Conservation (phyloP, 306 rosid genomes). For the Herpetospermum pedunculosum region DNA sequence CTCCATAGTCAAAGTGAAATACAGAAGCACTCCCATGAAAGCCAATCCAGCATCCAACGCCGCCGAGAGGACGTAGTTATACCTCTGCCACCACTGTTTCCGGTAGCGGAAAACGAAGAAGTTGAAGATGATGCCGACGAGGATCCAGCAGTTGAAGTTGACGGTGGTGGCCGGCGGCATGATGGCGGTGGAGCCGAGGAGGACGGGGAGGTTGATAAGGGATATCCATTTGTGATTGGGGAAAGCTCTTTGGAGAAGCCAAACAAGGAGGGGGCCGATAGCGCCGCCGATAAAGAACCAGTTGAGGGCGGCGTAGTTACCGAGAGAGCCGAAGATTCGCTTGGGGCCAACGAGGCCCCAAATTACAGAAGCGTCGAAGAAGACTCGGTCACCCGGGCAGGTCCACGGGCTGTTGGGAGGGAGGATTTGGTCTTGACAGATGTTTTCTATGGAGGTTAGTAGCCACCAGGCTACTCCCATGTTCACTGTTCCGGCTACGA, state of each 20-base stretch:
- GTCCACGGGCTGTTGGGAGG: conserved; percentile 25
- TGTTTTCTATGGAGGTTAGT: conserved; percentile 10
- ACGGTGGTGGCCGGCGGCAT: conserved; percentile 31
- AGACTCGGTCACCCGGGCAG: conserved; percentile 19
- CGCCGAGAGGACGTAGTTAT: conserved; percentile 29
- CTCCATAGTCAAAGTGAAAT: conserved; percentile 20
- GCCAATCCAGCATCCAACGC: conserved; percentile 33
- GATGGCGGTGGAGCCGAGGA: conserved; percentile 14
- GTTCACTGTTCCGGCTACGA: conserved; percentile 20
- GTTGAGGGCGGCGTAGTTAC: conserved; percentile 20
- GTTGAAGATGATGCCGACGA: conserved; percentile 16
- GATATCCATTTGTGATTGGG: conserved; percentile 19
- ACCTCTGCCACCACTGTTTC: conserved; percentile 28
- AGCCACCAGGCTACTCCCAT: conserved; percentile 26
- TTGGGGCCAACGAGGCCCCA: conserved; percentile 29
- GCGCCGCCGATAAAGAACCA: conserved; percentile 24
- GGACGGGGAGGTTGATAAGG: conserved; percentile 25
- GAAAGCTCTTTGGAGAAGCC: conserved; percentile 20
- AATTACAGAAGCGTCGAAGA: conserved; percentile 23
- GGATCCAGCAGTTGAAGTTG: conserved; percentile 25
- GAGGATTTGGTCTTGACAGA: conserved; percentile 21
- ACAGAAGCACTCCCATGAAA: conserved; percentile 42
- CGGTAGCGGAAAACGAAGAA: conserved; percentile 20
- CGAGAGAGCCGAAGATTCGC: conserved; percentile 17
- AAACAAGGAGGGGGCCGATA: conserved; percentile 18